Evolutionary conservation across 805 yeast genomes (phyloP), one percentile per base, ranked within the genome.

Genomic region (Danielozyma ontarioensis): DNA sequence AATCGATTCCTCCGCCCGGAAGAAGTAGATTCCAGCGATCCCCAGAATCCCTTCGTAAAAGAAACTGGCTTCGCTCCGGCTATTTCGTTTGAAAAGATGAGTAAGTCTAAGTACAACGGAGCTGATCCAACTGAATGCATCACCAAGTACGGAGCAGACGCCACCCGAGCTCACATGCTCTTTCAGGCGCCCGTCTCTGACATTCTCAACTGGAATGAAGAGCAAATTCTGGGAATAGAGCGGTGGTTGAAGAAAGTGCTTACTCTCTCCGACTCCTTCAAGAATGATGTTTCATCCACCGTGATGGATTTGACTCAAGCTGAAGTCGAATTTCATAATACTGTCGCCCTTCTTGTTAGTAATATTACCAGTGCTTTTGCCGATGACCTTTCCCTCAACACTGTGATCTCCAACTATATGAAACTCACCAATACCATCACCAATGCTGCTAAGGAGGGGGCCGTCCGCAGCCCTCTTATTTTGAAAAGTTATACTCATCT

Each of bases 71-170:
- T 53, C 23, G 39, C 49, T 0, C 86, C 95, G 0, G 35, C 39
- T 0, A 54, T 84, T 2, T 62, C 85, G 0, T 87, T 57, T 51
- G 97, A 93, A 51, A 93, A 93, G 52, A 93, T 93, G 98, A 89
- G 97, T 2, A 93, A 93, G 58, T 89, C 97, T 1, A 93, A 93
- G 51, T 80, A 78, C 51, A 93, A 93, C 50, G 98, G 98, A 12
- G 95, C 85, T 2, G 95, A 90, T 51, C 97, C 97, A 1, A 74
- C 68, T 1, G 74, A 72, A 38, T 84, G 90, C 45, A 88, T 93
- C 17, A 51, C 50, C 8, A 67, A 62, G 24, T 85, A 86, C 55
- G 97, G 98, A 3, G 87, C 96, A 1, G 98, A 93, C 64, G 88
- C 96, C 1, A 84, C 90, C 0, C 73, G 97, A 40, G 97, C 97